phyloP scores from a whole-genome alignment of 805 yeast genomes.

The Starmerella kuoi region DNA sequence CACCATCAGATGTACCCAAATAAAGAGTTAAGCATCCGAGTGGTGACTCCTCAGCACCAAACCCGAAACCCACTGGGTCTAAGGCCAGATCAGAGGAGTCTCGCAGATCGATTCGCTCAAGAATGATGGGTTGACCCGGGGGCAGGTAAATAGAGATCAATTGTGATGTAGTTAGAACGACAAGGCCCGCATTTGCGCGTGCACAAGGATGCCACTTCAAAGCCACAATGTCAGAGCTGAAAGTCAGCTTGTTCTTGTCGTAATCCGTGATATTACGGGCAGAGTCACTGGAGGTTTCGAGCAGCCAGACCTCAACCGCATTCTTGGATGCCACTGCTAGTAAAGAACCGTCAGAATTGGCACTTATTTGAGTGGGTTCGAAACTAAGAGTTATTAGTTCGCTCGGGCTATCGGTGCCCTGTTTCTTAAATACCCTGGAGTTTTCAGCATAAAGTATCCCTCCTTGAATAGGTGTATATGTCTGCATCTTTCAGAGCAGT shows the following conservation, averaged over 20 bases:
- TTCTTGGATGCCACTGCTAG: slow-evolving; percentile 34
- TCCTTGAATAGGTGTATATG: not conserved
- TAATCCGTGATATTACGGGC: not conserved
- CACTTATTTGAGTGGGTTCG: not conserved
- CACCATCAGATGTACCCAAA: slow-evolving; percentile 43
- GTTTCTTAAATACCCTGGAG: not conserved
- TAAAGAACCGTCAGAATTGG: slow-evolving; percentile 33
- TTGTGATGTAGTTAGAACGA: slow-evolving; percentile 32
- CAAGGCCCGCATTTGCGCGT: slow-evolving; percentile 34
- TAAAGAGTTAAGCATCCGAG: slow-evolving; percentile 43
- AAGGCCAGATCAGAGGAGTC: slow-evolving; percentile 1
- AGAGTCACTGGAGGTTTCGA: not conserved
- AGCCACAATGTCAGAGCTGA: slow-evolving; percentile 24
- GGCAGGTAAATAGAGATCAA: slow-evolving; percentile 9
- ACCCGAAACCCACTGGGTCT: slow-evolving; percentile 32
- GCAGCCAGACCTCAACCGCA: slow-evolving; percentile 25
- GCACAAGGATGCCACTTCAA: slow-evolving; percentile 38
- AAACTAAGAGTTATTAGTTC: not conserved
- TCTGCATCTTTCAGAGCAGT: no score
- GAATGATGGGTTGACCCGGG: slow-evolving; percentile 31
- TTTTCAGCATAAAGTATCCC: not conserved
- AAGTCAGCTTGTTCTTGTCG: not conserved
- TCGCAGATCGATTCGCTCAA: slow-evolving; percentile 16
- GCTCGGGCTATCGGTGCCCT: not conserved
- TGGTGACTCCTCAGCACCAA: slow-evolving; percentile 33